phyloP scores from a whole-genome alignment of 805 yeast genomes.

The Teunomyces cretensis region DNA sequence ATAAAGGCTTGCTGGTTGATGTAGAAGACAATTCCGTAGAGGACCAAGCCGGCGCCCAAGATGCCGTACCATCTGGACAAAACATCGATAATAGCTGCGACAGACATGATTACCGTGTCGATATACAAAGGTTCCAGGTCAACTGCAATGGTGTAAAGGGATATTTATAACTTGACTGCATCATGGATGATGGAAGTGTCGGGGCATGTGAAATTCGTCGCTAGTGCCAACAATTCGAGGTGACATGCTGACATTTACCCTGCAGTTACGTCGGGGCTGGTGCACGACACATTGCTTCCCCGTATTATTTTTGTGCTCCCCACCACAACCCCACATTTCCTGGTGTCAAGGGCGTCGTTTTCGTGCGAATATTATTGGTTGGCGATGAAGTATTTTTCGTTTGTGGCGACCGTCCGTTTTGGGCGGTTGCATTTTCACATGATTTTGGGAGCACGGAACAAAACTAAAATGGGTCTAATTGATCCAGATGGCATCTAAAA shows the following conservation, averaged over 20 bases:
- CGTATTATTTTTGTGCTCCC: conserved; percentile 1
- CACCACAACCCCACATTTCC: background rate
- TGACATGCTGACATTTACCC: background rate
- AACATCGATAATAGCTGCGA: background rate
- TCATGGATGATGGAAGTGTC: background rate
- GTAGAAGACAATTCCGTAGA: conserved; percentile 7
- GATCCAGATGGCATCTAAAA: background rate
- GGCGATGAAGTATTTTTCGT: background rate
- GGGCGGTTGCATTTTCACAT: background rate
- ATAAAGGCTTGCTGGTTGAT: conserved; percentile 7
- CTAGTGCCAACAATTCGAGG: background rate
- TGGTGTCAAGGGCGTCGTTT: background rate
- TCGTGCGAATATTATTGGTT: background rate
- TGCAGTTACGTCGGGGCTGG: background rate
- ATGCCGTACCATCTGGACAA: conserved; percentile 11
- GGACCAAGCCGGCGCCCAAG: conserved; percentile 8
- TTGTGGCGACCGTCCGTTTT: too few species aligned
- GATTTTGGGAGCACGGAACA: too few species aligned
- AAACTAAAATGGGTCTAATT: too few species aligned
- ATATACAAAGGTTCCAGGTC: too few species aligned
- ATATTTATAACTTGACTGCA: background rate
- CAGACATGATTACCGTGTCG: background rate
- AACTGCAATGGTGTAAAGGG: background rate
- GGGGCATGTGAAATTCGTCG: conserved; percentile 1
- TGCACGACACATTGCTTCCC: background rate